Percentiles rank a stretch among this genome's conserved stretches.
phyloP scores from a whole-genome alignment of 495 filamentous ascomycete genomes.

The Aspergillus cavernicola region DNA sequence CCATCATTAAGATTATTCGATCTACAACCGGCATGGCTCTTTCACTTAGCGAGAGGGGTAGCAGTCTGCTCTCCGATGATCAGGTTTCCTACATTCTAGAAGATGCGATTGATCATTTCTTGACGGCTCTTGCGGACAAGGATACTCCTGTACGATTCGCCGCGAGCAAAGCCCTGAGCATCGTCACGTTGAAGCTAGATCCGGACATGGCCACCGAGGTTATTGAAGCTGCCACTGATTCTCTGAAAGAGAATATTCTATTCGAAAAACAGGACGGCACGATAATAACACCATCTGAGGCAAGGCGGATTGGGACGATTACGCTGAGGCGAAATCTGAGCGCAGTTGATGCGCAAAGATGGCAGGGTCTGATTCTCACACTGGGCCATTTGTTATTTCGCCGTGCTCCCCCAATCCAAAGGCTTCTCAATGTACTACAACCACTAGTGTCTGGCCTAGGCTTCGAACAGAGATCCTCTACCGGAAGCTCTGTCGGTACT shows the following conservation, averaged over 20 bases:
- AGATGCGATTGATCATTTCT: conserved; percentile 65
- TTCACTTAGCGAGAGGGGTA: conserved; percentile 38
- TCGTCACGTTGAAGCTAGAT: conserved; percentile 75
- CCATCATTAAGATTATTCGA: conserved; percentile 77
- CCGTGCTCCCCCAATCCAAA: conserved; percentile 61
- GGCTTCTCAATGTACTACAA: conserved; percentile 65
- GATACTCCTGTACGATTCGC: conserved; percentile 87
- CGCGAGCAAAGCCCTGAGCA: conserved; percentile 86
- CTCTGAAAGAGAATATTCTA: conserved; percentile 73
- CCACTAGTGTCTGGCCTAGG: conserved; percentile 68
- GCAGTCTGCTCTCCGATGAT: conserved; percentile 33
- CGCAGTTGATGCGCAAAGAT: conserved; percentile 72
- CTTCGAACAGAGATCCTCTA: conserved; percentile 80
- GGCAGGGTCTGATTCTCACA: conserved; percentile 89
- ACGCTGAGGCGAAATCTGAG: conserved; percentile 57
- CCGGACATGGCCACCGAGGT: conserved; percentile 77
- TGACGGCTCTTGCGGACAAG: conserved; percentile 68
- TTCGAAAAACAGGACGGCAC: conserved; percentile 47
- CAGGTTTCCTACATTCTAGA: conserved; percentile 46
- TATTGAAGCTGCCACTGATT: conserved; percentile 76
- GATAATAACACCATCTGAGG: conserved; percentile 35
- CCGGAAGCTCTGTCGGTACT: conserved; percentile 77
- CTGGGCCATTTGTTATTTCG: conserved; percentile 81
- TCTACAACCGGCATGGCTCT: conserved; percentile 63
- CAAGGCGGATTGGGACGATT: conserved; percentile 26